Base-by-base conservation (phyloP, 2,329 filamentous ascomycete genomes). In the Lachnellula subtilissima region DNA sequence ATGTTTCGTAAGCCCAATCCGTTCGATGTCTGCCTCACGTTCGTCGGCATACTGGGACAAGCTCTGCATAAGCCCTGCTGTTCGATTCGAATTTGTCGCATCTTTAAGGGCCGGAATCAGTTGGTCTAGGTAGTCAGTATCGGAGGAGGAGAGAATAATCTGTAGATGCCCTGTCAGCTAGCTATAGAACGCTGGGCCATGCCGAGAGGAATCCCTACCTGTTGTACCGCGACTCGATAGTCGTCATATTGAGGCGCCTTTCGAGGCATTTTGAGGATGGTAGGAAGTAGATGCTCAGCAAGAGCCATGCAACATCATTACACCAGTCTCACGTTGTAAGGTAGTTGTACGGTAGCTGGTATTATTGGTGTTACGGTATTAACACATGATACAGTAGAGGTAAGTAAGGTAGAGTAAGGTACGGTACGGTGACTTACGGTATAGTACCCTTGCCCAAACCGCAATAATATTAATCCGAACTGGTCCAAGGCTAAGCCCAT, bases 101-200 rank as follows among this genome's bases (percentile, higher is more conserved):
- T 97, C 93, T 76, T 91, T 94, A 61, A 99, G 86, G 2, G 95
- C 89, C 9, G 92, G 93, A 48, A 97, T 96, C 50, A 99, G 77
- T 69, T 97, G 93, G 71, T 97, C 94, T 61, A 99, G 85, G 69
- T 97, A 97, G 67, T 99, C 94, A 50, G 87, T 82, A 68, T 97
- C 93, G 22, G 92, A 91, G 12, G 91, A 88, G 2, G 93, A 91
- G 65, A 96, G 84, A 59, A 97, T 92, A 64, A 97, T 95, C 91
- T 99, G 70, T 46, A 51, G 50, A n/a, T 45, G 22, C 15, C 8
- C 56, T 63, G n/a, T 53, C 54, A 65, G 58, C 52, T 36, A 54
- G 5, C 14, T 32, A 3, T 11, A 8, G 28, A 32, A 32, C 2
- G 9, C 28, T 32, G 9, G 28, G 28, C 8, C 28, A 32, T 32